Conservation (phyloP, 768 basidiomycete species). For the Collybia mongolica region DNA sequence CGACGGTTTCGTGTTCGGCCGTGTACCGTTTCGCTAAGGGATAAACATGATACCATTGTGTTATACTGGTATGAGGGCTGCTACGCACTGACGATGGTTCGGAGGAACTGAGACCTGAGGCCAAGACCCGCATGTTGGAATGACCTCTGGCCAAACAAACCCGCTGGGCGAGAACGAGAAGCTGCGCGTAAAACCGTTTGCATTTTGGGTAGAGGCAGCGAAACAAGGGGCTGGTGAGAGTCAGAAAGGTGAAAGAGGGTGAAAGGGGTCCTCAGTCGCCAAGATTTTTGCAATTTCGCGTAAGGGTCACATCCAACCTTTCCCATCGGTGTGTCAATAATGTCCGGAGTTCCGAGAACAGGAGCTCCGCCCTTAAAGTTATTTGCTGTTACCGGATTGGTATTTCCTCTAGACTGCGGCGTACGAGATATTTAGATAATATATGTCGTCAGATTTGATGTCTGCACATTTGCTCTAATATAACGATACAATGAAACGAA, state of each 20-base stretch:
- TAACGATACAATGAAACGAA: background rate
- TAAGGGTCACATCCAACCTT: too few relatives aligned
- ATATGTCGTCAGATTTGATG: background rate
- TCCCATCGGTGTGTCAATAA: too few relatives aligned
- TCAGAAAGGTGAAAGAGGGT: background rate
- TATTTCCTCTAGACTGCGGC: too few relatives aligned
- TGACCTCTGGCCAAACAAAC: conserved; percentile 17
- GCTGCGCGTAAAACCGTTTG: conserved; percentile 35
- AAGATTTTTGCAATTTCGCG: background rate
- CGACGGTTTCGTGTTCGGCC: conserved; percentile 82
- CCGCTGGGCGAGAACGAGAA: conserved; percentile 18
- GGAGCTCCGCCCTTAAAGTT: too few relatives aligned
- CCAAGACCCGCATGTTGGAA: conserved; percentile 12
- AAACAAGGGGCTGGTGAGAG: background rate
- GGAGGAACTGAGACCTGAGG: conserved; percentile 30
- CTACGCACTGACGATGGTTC: conserved; percentile 63
- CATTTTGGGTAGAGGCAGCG: conserved; percentile 25
- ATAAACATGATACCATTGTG: conserved; percentile 2
- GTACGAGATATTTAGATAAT: too few relatives aligned
- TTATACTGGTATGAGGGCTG: background rate
- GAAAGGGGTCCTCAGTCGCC: background rate
- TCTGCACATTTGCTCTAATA: background rate
- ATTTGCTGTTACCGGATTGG: too few relatives aligned
- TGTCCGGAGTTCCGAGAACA: too few relatives aligned
- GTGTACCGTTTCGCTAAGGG: conserved; percentile 75